Evolutionary conservation across 2,329 filamentous ascomycete species (phyloP).

Genomic region (Trichoderma pleuroti): DNA sequence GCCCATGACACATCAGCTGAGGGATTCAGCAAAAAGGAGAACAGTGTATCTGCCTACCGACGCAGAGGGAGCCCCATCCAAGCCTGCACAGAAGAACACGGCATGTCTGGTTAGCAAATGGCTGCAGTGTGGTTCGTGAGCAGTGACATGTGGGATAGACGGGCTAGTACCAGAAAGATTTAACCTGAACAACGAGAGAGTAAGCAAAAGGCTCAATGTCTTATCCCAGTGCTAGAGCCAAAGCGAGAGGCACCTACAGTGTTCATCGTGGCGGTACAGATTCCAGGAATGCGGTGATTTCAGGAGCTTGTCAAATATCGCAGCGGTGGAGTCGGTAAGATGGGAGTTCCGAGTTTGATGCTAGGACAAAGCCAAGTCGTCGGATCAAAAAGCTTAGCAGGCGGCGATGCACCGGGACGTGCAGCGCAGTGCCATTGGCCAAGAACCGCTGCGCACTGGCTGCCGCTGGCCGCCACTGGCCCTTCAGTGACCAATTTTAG

Average conservation of each 20-base stretch:
- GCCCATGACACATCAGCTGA: slow-evolving; percentile 23
- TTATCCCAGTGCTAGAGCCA: background rate
- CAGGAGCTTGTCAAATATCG: background rate
- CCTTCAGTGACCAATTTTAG: slow-evolving; percentile 7
- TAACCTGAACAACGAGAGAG: slow-evolving; percentile 42
- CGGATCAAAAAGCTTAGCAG: slow-evolving; percentile 13
- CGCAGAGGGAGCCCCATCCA: slow-evolving; percentile 86
- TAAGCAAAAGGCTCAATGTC: background rate
- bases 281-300: background rate
- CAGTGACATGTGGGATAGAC: background rate
- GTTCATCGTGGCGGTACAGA: slow-evolving; percentile 14
- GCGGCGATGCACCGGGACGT: background rate
- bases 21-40: background rate
- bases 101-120: background rate
- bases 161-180: slow-evolving; percentile 60
- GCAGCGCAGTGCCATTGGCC: slow-evolving; percentile 5
- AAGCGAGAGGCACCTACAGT: slow-evolving; percentile 8
- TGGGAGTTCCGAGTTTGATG: background rate
- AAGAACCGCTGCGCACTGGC: background rate
- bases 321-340: background rate
- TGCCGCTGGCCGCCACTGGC: background rate
- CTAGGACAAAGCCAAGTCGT: slow-evolving; percentile 9
- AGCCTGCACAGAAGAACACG: slow-evolving; percentile 52
- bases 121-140: background rate
- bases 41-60: slow-evolving; percentile 57